Conservation (phyloP, 345 rosid genomes). For the Pistacia atlantica region DNA sequence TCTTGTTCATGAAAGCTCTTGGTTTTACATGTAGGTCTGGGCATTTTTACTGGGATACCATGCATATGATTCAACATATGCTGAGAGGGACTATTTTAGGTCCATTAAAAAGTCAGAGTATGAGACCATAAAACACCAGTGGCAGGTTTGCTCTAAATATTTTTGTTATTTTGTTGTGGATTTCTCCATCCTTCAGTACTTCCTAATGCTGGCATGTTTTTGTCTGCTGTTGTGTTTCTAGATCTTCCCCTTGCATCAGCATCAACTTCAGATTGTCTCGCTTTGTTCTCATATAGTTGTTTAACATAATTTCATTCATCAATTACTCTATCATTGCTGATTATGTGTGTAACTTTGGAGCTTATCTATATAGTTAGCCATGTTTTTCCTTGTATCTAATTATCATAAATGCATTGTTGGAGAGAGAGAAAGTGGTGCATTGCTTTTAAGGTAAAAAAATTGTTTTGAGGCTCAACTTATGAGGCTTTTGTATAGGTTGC, state of each 20-base stretch:
- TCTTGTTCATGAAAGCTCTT: slow-evolving; percentile 18
- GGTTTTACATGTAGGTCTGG: slow-evolving; percentile 67
- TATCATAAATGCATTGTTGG: not conserved
- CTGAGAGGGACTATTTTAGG: slow-evolving; percentile 78
- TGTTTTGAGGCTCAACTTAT: not conserved
- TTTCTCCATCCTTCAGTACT: not conserved
- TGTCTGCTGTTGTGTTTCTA: not conserved
- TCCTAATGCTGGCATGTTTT: not conserved
- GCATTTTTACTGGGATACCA: slow-evolving; percentile 81
- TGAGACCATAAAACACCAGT: slow-evolving; percentile 79
- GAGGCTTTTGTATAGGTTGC: not conserved
- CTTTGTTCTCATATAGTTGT: not conserved
- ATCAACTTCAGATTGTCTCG: not conserved
- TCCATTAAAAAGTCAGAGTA: slow-evolving; percentile 69
- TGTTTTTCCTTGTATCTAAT: not conserved
- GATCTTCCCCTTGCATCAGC: slow-evolving; percentile 6
- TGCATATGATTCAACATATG: slow-evolving; percentile 77
- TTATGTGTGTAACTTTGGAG: not conserved
- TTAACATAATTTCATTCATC: not conserved
- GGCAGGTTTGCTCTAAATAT: slow-evolving; percentile 65
- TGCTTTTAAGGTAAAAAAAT: not conserved
- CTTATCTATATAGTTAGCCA: not conserved
- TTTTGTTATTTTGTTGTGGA: slow-evolving; percentile 6
- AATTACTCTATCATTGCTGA: not conserved
- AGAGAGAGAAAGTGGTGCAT: not conserved